phyloP scores from a whole-genome alignment of 306 rosid species.

The Begonia masoniana region DNA sequence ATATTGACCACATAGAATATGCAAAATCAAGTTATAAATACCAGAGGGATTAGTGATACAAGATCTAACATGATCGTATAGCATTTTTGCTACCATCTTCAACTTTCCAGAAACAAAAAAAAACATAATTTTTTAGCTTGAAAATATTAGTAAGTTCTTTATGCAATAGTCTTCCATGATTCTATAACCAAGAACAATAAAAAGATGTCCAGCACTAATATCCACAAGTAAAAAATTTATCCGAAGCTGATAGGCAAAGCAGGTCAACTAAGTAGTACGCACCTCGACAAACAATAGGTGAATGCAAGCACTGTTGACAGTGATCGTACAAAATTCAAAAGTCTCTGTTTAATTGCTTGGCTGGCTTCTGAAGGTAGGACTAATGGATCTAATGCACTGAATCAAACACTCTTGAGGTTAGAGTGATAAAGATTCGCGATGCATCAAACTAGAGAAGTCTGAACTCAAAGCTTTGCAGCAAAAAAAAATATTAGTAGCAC shows the following conservation, averaged over 20 bases:
- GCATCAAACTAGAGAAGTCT: too few species aligned
- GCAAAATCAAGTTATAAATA: not conserved
- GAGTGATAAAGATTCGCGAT: not conserved
- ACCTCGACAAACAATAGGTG: constrained; percentile 86
- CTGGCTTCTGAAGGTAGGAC: constrained; percentile 64
- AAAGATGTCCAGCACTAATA: too few species aligned
- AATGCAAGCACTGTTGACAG: constrained; percentile 85
- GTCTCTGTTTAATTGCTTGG: constrained; percentile 81
- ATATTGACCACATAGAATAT: not conserved
- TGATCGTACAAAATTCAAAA: constrained; percentile 62
- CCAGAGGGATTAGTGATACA: too few species aligned
- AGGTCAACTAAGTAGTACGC: constrained; percentile 6
- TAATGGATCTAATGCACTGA: constrained; percentile 83
- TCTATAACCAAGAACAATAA: too few species aligned
- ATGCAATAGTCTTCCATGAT: too few species aligned
- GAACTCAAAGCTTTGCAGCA: constrained; percentile 1
- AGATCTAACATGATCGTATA: too few species aligned
- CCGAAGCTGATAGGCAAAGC: not conserved
- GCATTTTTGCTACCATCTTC: too few species aligned
- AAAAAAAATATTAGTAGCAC: constrained; percentile 2
- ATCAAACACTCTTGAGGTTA: constrained; percentile 19
- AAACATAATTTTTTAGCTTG: too few species aligned
- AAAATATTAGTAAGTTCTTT: too few species aligned
- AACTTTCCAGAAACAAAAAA: too few species aligned
- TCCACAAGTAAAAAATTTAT: not conserved